phyloP scores from a whole-genome alignment of 345 rosid species.

The Populus simonii region DNA sequence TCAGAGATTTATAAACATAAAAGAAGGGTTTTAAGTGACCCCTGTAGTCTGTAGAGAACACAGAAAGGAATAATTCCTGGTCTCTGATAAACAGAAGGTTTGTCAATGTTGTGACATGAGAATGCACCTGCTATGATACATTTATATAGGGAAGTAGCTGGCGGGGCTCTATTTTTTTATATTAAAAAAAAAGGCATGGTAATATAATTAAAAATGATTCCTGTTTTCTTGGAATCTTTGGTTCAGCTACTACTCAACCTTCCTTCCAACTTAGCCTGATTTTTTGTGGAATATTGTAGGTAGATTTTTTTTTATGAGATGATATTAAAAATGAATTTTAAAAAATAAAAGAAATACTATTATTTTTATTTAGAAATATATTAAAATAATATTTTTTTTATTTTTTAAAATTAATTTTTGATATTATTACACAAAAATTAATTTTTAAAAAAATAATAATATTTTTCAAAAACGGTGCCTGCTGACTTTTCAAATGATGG shows the following conservation, averaged over 20 bases:
- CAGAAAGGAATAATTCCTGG: neutral
- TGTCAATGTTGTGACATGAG: neutral
- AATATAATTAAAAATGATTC: neutral
- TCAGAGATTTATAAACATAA: neutral
- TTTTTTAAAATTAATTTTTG: too few species aligned
- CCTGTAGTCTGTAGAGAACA: neutral
- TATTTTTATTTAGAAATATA: too few species aligned
- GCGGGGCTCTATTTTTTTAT: neutral
- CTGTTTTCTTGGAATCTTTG: neutral
- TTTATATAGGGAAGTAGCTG: neutral
- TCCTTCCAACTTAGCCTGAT: neutral
- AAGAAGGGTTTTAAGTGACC: neutral
- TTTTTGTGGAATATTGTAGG: neutral
- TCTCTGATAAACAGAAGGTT: neutral
- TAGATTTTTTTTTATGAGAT: too few species aligned
- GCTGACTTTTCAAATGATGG: neutral
- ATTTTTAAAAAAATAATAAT: too few species aligned
- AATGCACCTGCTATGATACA: neutral
- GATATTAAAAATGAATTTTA: too few species aligned
- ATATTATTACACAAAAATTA: too few species aligned
- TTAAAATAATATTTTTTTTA: too few species aligned
- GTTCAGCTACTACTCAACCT: neutral
- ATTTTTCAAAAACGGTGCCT: too few species aligned
- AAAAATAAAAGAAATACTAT: too few species aligned
- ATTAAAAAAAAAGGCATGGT: too few species aligned